Conservation (phyloP, 768 basidiomycete species). For the Chlorophyllum brunneum region DNA sequence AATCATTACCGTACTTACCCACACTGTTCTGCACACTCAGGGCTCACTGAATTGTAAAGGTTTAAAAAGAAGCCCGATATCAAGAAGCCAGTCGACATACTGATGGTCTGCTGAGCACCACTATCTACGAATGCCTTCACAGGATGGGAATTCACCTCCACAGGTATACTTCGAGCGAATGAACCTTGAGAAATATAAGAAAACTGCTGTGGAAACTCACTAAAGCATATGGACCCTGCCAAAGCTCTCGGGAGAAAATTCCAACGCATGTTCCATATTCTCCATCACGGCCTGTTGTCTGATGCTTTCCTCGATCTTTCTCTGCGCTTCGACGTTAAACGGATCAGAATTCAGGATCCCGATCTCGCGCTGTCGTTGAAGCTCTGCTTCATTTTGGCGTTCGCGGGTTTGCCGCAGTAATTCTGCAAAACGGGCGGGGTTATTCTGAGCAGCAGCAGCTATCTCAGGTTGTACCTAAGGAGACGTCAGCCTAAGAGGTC, state of each 20-base stretch:
- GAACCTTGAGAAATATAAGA: not conserved
- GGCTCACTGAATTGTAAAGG: conserved; percentile 60
- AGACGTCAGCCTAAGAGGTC: not conserved
- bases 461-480: conserved; percentile 80
- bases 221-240: conserved; percentile 97
- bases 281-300: conserved; percentile 85
- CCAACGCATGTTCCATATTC: conserved; percentile 91
- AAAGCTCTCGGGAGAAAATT: conserved; percentile 91
- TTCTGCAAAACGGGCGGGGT: conserved; percentile 73
- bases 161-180: conserved; percentile 58
- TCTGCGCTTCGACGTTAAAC: conserved; percentile 89
- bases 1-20: conserved; percentile 53
- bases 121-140: conserved; percentile 98
- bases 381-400: conserved; percentile 49
- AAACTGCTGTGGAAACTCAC: conserved; percentile 40
- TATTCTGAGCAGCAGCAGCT: conserved; percentile 60
- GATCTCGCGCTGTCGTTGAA: conserved; percentile 58
- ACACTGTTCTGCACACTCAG: conserved; percentile 87
- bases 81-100: conserved; percentile 40
- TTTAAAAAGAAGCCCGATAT: not conserved
- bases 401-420: conserved; percentile 61
- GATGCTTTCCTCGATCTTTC: conserved; percentile 91
- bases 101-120: conserved; percentile 95
- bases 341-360: conserved; percentile 80
- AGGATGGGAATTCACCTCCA: conserved; percentile 87